These are phyloP conservation scores for Nakaseomyces kungkrabaensis DNA, from an alignment of 1,139 yeast species.

Conservation along the genomic window DNA sequence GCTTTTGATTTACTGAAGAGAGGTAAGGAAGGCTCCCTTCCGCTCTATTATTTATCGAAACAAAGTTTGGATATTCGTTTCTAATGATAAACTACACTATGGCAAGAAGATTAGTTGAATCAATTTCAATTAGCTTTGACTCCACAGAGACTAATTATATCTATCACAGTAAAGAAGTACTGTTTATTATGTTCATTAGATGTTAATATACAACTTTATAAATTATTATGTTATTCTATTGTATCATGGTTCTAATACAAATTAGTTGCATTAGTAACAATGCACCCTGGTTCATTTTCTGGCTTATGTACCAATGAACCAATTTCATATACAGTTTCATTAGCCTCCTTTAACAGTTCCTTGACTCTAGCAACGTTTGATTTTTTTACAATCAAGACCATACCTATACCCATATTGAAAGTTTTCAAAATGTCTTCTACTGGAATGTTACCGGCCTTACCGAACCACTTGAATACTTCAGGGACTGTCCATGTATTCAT, in stretches of 20 bases:
- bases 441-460: constrained; percentile 85
- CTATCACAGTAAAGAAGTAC: too few species aligned
- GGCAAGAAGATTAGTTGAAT: too few species aligned
- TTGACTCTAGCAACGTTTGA: constrained; percentile 53
- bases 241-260: constrained; percentile 36
- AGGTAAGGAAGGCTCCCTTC: too few species aligned
- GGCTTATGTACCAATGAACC: constrained; percentile 57
- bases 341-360: constrained; percentile 45
- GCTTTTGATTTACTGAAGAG: too few species aligned
- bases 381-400: constrained; percentile 73
- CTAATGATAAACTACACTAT: too few species aligned
- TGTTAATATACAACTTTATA: constrained; percentile 1
- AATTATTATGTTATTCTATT: background rate
- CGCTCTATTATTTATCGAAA: too few species aligned
- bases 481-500: constrained; percentile 76
- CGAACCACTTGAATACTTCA: constrained; percentile 87
- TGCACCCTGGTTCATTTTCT: constrained; percentile 51
- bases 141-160: too few species aligned
- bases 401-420: constrained; percentile 92
- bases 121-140: too few species aligned
- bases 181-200: background rate
- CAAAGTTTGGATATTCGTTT: too few species aligned
- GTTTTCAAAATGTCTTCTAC: constrained; percentile 77
- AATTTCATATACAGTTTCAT: constrained; percentile 70
- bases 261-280: constrained; percentile 51